Evolutionary conservation across 805 yeast species (phyloP), one percentile per base, ranked within the genome.

Genomic region (Candida montana): DNA sequence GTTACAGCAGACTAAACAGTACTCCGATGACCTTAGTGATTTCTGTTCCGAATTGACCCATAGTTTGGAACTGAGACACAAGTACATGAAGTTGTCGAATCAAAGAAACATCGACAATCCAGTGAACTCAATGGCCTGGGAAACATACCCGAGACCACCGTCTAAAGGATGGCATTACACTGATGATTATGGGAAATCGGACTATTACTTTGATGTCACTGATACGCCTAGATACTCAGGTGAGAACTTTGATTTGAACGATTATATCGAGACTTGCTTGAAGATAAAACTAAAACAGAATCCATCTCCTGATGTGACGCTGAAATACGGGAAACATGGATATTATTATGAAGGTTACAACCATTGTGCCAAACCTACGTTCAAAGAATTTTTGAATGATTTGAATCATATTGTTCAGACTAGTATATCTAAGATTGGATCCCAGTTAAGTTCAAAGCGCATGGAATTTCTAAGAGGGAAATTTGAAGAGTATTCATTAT

Each of bases 81-180:
- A 76, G 51, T 90, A 88, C 61, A 73, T 81, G 54, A 51, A 54
- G 3, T 47, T 74, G 2, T 85, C 95, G 1, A 47, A 74, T 21
- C 98, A 90, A 62, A 70, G 79, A 46, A 80, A 78, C 31, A 50
- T 58, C 31, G 77, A 77, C 41, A 89, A 91, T 60, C 95, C 95
- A 4, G 80, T 86, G 53, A 83, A 89, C 61, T 27, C 31, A 19
- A 62, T 61, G 30, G 58, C 66, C 5, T 89, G 96, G 96, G 61
- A 62, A n/a, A 75, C 87, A 26, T 89, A 87, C 58, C 97, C 98
- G 0, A 79, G 81, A 18, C 95, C 96, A 9, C 51, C 61, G 34
- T 66, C 68, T 2, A 67, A 63, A 45, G 65, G 62, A 17, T 67
- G 72, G 72, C 68, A 65, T 45, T 65, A 63, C 46, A 61, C 55